A percentile compares a stretch with the other conserved stretches of the same genome.
phyloP scores from a whole-genome alignment of 805 yeast species.

The Spathaspora arborariae region DNA sequence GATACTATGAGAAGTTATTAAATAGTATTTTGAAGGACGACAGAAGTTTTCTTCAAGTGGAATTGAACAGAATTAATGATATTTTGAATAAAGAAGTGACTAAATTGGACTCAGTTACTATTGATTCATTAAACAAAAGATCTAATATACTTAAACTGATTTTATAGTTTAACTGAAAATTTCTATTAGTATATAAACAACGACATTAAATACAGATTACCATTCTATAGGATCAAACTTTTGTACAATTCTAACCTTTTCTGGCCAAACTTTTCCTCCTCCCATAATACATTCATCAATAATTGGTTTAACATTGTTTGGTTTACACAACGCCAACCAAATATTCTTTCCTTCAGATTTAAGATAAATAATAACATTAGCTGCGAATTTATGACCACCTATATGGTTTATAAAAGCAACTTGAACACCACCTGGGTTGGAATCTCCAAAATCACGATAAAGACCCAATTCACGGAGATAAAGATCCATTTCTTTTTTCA shows the following conservation, averaged over 20 bases:
- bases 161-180: neutral
- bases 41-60: slow-evolving; percentile 39
- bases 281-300: slow-evolving; percentile 71
- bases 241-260: slow-evolving; percentile 58
- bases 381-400: slow-evolving; percentile 95
- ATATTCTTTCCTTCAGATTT: slow-evolving; percentile 64
- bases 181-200: neutral
- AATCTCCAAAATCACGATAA: slow-evolving; percentile 74
- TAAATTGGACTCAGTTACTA: slow-evolving; percentile 35
- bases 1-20: slow-evolving; percentile 47
- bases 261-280: slow-evolving; percentile 69
- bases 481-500: slow-evolving; percentile 74
- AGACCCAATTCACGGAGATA: slow-evolving; percentile 68
- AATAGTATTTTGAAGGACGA: slow-evolving; percentile 45
- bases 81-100: slow-evolving; percentile 34
- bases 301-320: slow-evolving; percentile 68
- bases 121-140: slow-evolving; percentile 51
- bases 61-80: slow-evolving; percentile 42
- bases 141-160: slow-evolving; percentile 41
- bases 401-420: slow-evolving; percentile 79
- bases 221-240: slow-evolving; percentile 52
- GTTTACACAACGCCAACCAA: slow-evolving; percentile 86
- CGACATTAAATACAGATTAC: slow-evolving; percentile 26
- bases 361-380: slow-evolving; percentile 77
- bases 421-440: slow-evolving; percentile 67